Evolutionary conservation across 1,284 basidiomycete species (phyloP).

Genomic region (Pholiota adiposa): DNA sequence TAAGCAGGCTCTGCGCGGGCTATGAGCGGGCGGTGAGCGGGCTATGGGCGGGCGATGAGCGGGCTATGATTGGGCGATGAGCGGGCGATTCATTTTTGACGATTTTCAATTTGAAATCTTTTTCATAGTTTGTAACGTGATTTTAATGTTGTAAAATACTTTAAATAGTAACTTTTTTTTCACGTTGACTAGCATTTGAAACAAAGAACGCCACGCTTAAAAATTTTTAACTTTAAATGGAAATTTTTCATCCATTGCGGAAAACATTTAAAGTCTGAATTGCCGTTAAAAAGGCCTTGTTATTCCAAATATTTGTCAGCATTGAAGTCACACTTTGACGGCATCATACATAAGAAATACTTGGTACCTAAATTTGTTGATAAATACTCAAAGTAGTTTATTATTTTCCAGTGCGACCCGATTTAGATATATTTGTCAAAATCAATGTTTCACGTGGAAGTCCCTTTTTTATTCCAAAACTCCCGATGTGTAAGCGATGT

Average conservation of each 20-base stretch:
- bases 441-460: neutral
- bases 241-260: neutral
- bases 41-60: too few species aligned
- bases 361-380: too few species aligned
- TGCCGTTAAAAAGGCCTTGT: neutral
- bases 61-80: too few species aligned
- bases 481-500: neutral
- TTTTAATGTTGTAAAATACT: neutral
- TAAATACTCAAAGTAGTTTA: too few species aligned
- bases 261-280: neutral
- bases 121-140: neutral
- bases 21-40: too few species aligned
- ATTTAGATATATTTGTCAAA: neutral
- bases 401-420: neutral
- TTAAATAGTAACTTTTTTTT: neutral
- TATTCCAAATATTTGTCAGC: neutral
- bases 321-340: neutral
- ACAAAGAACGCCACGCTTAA: neutral
- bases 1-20: too few species aligned
- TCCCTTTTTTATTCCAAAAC: neutral
- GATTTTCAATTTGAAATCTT: neutral
- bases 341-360: too few species aligned
- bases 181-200: neutral
- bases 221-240: neutral
- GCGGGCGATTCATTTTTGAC: too few species aligned